Evolutionary conservation across 2,329 filamentous ascomycete species (phyloP).

Genomic region (Colletotrichum tofieldiae): DNA sequence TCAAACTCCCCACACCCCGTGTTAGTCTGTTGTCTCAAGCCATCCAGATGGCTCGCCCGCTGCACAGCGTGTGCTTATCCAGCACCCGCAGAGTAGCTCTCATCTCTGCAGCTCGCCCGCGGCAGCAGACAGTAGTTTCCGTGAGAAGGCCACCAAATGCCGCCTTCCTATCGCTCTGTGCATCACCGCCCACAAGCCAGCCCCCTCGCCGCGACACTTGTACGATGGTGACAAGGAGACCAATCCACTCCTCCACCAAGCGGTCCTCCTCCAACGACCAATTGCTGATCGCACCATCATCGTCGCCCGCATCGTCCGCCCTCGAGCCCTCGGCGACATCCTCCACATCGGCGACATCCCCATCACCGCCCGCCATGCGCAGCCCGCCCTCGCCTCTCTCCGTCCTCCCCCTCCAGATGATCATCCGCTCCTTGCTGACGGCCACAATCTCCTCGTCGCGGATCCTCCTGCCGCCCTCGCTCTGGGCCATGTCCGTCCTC

Average conservation of each 20-base stretch:
- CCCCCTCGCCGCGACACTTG: neutral
- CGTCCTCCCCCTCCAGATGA: constrained; percentile 75
- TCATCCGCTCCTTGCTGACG: constrained; percentile 80
- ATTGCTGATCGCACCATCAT: constrained; percentile 23
- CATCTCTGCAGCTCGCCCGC: neutral
- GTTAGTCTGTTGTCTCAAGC: constrained; percentile 1
- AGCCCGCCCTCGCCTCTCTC: constrained; percentile 65
- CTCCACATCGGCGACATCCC: neutral
- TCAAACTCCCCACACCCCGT: neutral
- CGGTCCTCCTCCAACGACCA: constrained; percentile 45
- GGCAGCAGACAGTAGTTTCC: neutral
- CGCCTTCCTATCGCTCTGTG: neutral
- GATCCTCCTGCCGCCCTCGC: constrained; percentile 78
- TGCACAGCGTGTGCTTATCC: constrained; percentile 1
- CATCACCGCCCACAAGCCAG: neutral
- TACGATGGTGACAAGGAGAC: constrained; percentile 43
- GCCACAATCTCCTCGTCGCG: constrained; percentile 80
- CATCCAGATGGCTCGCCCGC: constrained; percentile 13
- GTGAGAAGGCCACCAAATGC: neutral
- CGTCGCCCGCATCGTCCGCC: neutral
- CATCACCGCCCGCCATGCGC: neutral
- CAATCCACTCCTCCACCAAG: constrained; percentile 48
- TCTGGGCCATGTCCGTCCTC: constrained; percentile 77
- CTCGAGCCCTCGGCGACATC: neutral
- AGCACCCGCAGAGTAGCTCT: neutral